Evolutionary conservation across 1,139 yeast species (phyloP), one percentile per base, ranked within the genome.

Genomic region (Candida tropicalis): DNA sequence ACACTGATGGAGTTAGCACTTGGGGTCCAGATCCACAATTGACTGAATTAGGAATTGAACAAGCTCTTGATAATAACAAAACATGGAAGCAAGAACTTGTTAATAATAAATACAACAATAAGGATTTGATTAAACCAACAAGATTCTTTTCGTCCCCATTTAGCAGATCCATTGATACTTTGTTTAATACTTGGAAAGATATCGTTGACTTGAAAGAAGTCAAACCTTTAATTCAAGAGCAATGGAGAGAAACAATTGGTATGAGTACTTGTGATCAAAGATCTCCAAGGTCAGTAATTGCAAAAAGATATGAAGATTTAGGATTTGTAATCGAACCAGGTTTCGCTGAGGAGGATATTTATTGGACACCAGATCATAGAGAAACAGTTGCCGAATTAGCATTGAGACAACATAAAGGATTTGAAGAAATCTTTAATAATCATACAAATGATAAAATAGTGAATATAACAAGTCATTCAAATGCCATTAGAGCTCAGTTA

Each of bases 21-120:
- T 73, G 77, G 77, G 79, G 73, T 2, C 78, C 78, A 0, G 79
- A 73, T 52, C 75, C 79, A 1, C 63, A 62, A 35, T 66, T 73
- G 52, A 73, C 77, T 6, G 67, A 63, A 3, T 59, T 67, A 48
- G 78, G 78, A 2, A 47, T 59, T 31, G 52, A 55, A 18, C 77
- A 72, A 51, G 79, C 79, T n/a, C 55, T 55, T 39, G 63, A 54
- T 20, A 66, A 65, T 43, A 52, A 55, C 31, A 27, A 42, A 38
- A 59, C 54, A 16, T 58, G 70, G 67, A 50, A 54, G 40, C 35
- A 49, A 32, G 63, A 65, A 50, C 42, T 63, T 31, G 29, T 45
- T 35, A 45, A 50, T 32, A 46, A 45, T 31, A 23, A 38, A 4
- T 43, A 49, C 25, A 17, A 25, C n/a, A 45, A 52, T 38, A 12